A percentile compares a stretch with the other conserved stretches of the same genome.
phyloP scores from a whole-genome alignment of 2,329 filamentous ascomycete genomes.

The Helotiales sp. region DNA sequence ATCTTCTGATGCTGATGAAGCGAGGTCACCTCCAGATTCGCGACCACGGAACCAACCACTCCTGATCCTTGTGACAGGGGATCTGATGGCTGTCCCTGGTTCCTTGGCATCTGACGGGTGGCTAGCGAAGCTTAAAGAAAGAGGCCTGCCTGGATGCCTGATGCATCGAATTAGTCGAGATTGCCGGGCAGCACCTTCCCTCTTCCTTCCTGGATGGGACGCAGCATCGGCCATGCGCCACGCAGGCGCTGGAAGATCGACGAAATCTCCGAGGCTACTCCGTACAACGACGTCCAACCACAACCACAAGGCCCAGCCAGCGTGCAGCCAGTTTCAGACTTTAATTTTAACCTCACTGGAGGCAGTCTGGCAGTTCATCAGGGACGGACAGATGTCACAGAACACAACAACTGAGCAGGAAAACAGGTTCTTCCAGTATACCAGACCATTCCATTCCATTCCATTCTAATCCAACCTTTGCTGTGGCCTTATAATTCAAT shows the following conservation, averaged over 20 bases:
- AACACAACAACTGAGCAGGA: background rate
- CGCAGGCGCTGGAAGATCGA: conserved; percentile 5
- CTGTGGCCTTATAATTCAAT: background rate
- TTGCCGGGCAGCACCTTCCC: too few relatives aligned
- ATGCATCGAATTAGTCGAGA: too few relatives aligned
- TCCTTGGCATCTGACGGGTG: conserved; percentile 17
- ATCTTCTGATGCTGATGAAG: conserved; percentile 8
- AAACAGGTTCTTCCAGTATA: background rate
- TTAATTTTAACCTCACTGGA: conserved; percentile 16
- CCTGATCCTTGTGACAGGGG: background rate
- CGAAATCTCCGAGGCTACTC: conserved; percentile 28
- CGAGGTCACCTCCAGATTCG: background rate
- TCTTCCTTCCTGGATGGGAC: conserved; percentile 8
- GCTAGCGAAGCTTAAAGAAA: conserved; percentile 7
- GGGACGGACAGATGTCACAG: conserved; percentile 7
- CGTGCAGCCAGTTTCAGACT: conserved; percentile 21
- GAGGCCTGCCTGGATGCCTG: too few relatives aligned
- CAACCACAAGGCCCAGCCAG: background rate
- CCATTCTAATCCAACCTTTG: background rate
- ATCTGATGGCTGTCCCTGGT: conserved; percentile 16
- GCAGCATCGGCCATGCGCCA: conserved; percentile 13
- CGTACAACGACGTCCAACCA: conserved; percentile 21
- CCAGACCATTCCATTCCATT: background rate
- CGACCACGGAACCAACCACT: background rate
- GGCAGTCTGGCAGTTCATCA: conserved; percentile 12